These are phyloP conservation scores for Prunus davidiana DNA, from an alignment of 306 rosid genomes.

Conservation along the genomic window DNA sequence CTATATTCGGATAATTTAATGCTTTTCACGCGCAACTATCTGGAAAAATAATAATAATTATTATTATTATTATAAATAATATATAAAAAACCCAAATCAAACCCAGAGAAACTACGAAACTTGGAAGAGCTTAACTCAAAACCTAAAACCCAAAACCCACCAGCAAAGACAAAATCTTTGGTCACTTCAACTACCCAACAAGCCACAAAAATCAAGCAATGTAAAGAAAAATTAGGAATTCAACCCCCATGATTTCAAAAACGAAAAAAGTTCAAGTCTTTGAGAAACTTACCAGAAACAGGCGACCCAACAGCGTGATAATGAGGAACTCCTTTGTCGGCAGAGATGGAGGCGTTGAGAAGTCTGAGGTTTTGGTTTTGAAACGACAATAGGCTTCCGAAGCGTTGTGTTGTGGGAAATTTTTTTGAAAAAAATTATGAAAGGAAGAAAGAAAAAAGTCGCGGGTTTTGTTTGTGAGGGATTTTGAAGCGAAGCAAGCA, in stretches of 20 bases:
- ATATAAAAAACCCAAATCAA: neutral
- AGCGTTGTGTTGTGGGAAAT: too few relatives aligned
- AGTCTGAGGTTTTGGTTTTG: too few relatives aligned
- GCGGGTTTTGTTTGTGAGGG: too few relatives aligned
- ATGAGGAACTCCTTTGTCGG: neutral
- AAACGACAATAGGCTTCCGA: too few relatives aligned
- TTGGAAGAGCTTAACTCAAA: neutral
- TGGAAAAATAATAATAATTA: too few relatives aligned
- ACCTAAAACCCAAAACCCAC: neutral
- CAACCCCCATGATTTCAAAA: neutral
- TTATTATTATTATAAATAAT: too few relatives aligned
- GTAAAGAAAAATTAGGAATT: neutral
- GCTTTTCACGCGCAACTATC: too few relatives aligned
- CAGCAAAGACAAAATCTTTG: neutral
- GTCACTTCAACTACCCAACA: neutral
- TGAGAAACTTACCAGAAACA: neutral
- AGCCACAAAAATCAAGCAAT: neutral
- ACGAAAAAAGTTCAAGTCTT: neutral
- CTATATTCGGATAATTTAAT: slow-evolving; percentile 1
- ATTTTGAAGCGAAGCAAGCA: too few relatives aligned
- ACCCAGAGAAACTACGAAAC: neutral
- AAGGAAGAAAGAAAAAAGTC: too few relatives aligned
- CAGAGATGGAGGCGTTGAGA: neutral
- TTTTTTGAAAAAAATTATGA: too few relatives aligned
- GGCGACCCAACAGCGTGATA: neutral